These are phyloP conservation scores for Ballota nigra DNA, from an alignment of 257 asterid genomes.

Conservation along the genomic window DNA sequence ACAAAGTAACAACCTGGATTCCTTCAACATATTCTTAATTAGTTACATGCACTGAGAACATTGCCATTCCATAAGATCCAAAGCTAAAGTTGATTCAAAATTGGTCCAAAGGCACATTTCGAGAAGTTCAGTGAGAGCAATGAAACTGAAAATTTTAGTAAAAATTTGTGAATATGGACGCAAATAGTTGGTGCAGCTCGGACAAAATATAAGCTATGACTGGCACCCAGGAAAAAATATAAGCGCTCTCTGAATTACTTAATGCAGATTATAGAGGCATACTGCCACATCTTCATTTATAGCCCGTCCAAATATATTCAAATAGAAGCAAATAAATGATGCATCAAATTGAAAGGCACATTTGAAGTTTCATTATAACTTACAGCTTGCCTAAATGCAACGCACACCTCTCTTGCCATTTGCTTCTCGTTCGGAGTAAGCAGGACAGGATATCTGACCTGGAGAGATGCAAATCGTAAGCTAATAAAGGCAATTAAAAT, in stretches of 20 bases:
- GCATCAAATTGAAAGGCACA: constrained; percentile 8
- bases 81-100: background rate
- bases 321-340: background rate
- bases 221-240: background rate
- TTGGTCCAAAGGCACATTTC: background rate
- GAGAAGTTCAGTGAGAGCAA: background rate
- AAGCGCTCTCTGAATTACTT: background rate
- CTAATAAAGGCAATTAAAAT: constrained; percentile 7
- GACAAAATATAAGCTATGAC: background rate
- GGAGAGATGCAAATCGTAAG: constrained; percentile 23
- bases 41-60: constrained; percentile 7
- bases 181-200: constrained; percentile 4
- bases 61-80: constrained; percentile 3
- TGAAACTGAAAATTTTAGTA: background rate
- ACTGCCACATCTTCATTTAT: constrained; percentile 10
- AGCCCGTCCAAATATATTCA: background rate
- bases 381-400: constrained; percentile 95
- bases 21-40: too few relatives aligned
- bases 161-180: background rate
- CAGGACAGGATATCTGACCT: constrained; percentile 97
- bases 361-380: constrained; percentile 35
- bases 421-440: constrained; percentile 97
- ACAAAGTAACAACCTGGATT: too few relatives aligned
- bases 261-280: background rate
- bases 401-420: constrained; percentile 97